Percentiles rank a stretch among this genome's conserved stretches.
phyloP scores from a whole-genome alignment of 768 basidiomycete species.

The Mycena crocata region DNA sequence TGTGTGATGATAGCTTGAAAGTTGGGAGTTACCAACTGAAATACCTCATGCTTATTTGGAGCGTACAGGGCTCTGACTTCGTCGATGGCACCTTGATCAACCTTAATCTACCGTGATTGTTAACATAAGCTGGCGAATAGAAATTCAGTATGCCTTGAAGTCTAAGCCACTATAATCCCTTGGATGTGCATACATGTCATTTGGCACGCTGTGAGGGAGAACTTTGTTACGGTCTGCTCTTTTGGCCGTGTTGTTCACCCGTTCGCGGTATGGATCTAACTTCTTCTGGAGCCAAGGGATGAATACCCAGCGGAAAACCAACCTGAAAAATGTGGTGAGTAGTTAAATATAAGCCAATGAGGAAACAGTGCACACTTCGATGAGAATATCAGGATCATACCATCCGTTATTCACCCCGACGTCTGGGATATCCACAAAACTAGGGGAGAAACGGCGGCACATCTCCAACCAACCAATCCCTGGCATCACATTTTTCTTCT shows the following conservation, averaged over 20 bases:
- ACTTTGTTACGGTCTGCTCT: neutral
- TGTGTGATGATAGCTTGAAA: neutral
- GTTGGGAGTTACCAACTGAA: neutral
- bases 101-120: neutral
- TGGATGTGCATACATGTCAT: slow-evolving; percentile 1
- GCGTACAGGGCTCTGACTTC: neutral
- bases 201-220: neutral
- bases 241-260: neutral
- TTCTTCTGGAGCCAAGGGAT: slow-evolving; percentile 53
- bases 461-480: slow-evolving; percentile 44
- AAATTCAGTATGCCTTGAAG: slow-evolving; percentile 10
- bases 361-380: neutral
- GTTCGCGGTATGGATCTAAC: neutral
- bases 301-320: slow-evolving; percentile 54
- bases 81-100: neutral
- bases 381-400: slow-evolving; percentile 2
- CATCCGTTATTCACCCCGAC: too few species aligned
- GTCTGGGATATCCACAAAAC: neutral
- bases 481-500: slow-evolving; percentile 38
- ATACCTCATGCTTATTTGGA: neutral
- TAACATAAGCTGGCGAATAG: neutral
- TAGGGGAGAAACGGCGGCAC: too few species aligned
- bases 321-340: too few species aligned
- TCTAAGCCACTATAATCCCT: neutral
- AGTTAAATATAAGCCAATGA: too few species aligned